Conservation (phyloP, 1,284 basidiomycete genomes). For the Clitocybe nebularis region DNA sequence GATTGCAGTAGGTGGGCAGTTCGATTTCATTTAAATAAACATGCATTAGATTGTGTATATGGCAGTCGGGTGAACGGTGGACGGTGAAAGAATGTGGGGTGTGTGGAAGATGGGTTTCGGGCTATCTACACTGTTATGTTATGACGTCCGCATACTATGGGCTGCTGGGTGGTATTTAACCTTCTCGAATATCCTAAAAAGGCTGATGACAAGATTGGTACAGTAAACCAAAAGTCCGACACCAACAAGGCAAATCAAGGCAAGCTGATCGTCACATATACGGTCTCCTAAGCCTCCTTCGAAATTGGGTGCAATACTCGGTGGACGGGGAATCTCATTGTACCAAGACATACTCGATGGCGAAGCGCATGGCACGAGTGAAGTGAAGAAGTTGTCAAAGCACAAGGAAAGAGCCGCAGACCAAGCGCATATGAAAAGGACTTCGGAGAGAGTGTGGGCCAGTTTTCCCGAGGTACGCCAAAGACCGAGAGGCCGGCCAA, state of each 20-base stretch:
- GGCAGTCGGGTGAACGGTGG: no score
- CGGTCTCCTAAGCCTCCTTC: slow-evolving; percentile 49
- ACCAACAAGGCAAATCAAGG: slow-evolving; percentile 71
- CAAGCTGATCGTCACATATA: slow-evolving; percentile 70
- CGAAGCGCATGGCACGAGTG: slow-evolving; percentile 72
- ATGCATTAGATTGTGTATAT: no score
- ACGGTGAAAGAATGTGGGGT: no score
- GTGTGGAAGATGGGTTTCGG: no score
- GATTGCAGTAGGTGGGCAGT: no score
- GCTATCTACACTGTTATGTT: no score
- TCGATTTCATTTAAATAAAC: no score
- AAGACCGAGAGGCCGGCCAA: slow-evolving; percentile 83
- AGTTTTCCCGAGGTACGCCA: slow-evolving; percentile 85
- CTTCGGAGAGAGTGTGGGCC: slow-evolving; percentile 75
- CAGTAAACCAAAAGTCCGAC: slow-evolving; percentile 76
- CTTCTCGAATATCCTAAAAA: slow-evolving; percentile 87
- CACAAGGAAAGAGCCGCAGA: slow-evolving; percentile 84
- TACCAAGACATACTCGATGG: slow-evolving; percentile 64
- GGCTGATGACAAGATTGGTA: slow-evolving; percentile 75
- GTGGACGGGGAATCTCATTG: slow-evolving; percentile 50
- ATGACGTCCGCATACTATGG: slow-evolving; percentile 13
- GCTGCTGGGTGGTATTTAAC: slow-evolving; percentile 56
- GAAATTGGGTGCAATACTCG: slow-evolving; percentile 35
- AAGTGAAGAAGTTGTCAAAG: slow-evolving; percentile 92
- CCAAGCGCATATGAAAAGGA: slow-evolving; percentile 90